Evolutionary conservation across 2,329 filamentous ascomycete species (phyloP), one percentile per base, ranked within the genome.

Genomic region (Diaporthe sp.): DNA sequence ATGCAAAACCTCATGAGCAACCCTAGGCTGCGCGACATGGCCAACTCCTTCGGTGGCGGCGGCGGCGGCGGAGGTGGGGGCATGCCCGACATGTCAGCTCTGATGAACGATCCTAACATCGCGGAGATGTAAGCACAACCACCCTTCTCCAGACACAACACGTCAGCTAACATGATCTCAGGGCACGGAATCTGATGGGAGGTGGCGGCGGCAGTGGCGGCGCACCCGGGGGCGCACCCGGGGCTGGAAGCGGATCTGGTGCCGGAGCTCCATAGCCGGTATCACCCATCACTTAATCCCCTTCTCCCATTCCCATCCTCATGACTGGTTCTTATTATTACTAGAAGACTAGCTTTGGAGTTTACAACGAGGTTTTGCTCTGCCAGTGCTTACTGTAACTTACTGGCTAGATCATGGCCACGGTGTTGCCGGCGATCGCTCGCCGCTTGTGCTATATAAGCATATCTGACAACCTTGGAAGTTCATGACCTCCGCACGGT

Each of bases 1-100:
- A 94, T 98, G 92, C 90, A 89, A 83, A 97, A 95, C 84, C 86
- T 99, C 75, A 98, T 99, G 96, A 95, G 89, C 88, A 98, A 99
- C 88, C 97, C 97, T 4, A 91, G 93, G 77, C 87, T 98, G 77
- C 90, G 94, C 74, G 92, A 97, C 82, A 96, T 98, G 95, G 95
- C 95, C 61, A 92, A 94, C 82, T 91, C 90, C 80, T 95, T 98
- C 15, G 71, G 70, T 5, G 46, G 58, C 10, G 61, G 62, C 5
- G 71, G 70, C 31, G 57, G 70, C 31, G 57, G 57, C 12, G 70
- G 70, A 6, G 58, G 94, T 58, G 94, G 94, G 71, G 96, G 96
- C 70, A 95, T 98, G 94, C 97, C 97, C 10, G 95, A 98, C 84
- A 88, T 98, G 82, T 89, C 90, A 74, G 89, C 90, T 78, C 87